Conservation (phyloP, 345 rosid genomes). For the Anacardium occidentale region DNA sequence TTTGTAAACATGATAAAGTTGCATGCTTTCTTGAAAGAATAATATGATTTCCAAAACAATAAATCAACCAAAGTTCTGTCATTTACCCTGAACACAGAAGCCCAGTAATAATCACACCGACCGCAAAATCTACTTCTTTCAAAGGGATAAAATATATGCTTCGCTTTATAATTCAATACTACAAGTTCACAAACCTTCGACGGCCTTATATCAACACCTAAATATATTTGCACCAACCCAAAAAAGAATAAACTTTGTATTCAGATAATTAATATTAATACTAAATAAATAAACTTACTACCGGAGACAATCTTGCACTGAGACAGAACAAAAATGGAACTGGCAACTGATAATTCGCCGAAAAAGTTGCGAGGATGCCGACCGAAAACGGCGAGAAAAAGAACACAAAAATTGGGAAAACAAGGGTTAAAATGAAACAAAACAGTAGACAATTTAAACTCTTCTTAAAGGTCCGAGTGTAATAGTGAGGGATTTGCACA, state of each 20-base stretch:
- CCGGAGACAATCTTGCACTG: constrained; percentile 86
- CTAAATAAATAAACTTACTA: constrained; percentile 41
- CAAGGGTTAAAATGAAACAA: constrained; percentile 46
- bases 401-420: constrained; percentile 48
- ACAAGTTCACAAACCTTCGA: constrained; percentile 86
- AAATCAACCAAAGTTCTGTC: background rate
- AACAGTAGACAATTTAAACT: constrained; percentile 27
- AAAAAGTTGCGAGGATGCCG: constrained; percentile 44
- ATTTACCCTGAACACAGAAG: constrained; percentile 82
- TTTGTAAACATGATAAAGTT: background rate
- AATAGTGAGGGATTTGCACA: constrained; percentile 22
- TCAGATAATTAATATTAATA: background rate
- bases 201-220: constrained; percentile 93
- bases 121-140: constrained; percentile 76
- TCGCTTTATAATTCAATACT: constrained; percentile 63
- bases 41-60: background rate
- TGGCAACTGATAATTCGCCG: constrained; percentile 45
- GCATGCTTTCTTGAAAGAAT: background rate
- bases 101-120: constrained; percentile 94
- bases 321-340: constrained; percentile 47
- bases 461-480: constrained; percentile 28
- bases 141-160: constrained; percentile 62
- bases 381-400: constrained; percentile 39
- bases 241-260: constrained; percentile 16
- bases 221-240: too few species aligned